Percentiles rank a stretch among this genome's conserved stretches.
phyloP scores from a whole-genome alignment of 1,284 basidiomycete genomes.

The Naganishia sp. region DNA sequence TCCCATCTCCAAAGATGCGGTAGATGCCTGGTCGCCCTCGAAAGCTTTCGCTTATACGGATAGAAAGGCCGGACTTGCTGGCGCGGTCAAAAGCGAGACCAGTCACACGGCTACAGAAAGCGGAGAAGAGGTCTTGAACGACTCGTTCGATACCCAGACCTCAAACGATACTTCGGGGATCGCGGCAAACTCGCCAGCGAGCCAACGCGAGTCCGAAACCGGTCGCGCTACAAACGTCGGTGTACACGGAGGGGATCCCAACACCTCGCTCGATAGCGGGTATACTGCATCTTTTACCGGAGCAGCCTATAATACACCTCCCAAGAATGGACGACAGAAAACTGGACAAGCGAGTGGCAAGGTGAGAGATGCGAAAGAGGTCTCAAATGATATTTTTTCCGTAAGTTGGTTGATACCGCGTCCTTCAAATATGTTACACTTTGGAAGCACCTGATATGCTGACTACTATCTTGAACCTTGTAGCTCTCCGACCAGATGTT shows the following conservation, averaged over 20 bases:
- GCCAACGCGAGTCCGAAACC: too few species aligned
- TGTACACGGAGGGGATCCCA: neutral
- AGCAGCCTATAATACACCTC: slow-evolving; percentile 3
- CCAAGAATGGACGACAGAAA: neutral
- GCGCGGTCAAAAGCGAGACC: neutral
- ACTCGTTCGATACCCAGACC: slow-evolving; percentile 3
- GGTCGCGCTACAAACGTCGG: too few species aligned
- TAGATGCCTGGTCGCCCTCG: slow-evolving; percentile 24
- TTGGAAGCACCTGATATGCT: neutral
- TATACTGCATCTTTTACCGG: slow-evolving; percentile 28
- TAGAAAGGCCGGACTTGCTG: neutral
- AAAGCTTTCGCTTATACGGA: slow-evolving; percentile 24
- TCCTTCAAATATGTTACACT: neutral
- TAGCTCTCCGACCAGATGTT: slow-evolving; percentile 47
- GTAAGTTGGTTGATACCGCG: slow-evolving; percentile 16
- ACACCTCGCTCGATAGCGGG: slow-evolving; percentile 17
- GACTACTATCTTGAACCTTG: neutral
- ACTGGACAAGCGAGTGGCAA: slow-evolving; percentile 6
- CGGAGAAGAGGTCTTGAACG: slow-evolving; percentile 11
- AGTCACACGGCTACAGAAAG: neutral
- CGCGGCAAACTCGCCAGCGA: too few species aligned
- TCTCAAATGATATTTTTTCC: slow-evolving; percentile 31
- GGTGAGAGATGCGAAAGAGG: slow-evolving; percentile 18
- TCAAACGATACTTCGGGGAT: slow-evolving; percentile 1
- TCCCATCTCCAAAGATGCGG: slow-evolving; percentile 14